These are phyloP conservation scores for Neurospora sp. DNA, from an alignment of 495 filamentous ascomycete genomes.

Conservation along the genomic window DNA sequence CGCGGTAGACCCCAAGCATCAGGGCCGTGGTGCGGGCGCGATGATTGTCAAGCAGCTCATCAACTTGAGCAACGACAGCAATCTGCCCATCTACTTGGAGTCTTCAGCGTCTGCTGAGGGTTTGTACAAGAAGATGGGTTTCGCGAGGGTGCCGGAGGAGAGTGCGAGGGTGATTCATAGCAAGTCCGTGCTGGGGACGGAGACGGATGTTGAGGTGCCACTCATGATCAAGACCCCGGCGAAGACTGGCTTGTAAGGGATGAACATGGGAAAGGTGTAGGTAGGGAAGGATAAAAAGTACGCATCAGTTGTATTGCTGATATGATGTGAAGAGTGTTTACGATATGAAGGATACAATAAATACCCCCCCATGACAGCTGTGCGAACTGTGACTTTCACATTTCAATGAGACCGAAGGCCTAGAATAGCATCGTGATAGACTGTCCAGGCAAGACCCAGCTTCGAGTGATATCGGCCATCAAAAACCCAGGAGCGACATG, in stretches of 20 bases:
- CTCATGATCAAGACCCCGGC: constrained; percentile 18
- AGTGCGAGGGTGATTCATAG: constrained; percentile 14
- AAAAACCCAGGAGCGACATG: too few relatives aligned
- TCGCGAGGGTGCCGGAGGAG: constrained; percentile 9
- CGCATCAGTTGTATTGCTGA: not conserved
- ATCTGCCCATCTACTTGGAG: constrained; percentile 24
- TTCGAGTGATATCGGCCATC: not conserved
- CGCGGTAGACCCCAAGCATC: constrained; percentile 22
- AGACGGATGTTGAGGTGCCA: constrained; percentile 15
- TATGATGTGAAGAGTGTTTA: not conserved
- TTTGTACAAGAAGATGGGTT: constrained; percentile 22
- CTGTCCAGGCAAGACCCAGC: not conserved
- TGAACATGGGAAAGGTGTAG: not conserved
- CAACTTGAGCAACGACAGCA: constrained; percentile 25
- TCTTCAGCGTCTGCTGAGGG: constrained; percentile 13
- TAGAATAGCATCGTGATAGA: not conserved
- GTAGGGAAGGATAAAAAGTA: not conserved
- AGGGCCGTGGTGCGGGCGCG: constrained; percentile 31
- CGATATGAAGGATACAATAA: not conserved
- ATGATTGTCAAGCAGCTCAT: constrained; percentile 33
- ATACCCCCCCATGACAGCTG: not conserved
- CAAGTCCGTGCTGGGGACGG: constrained; percentile 6
- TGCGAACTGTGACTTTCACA: not conserved
- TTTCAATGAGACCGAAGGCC: too few relatives aligned
- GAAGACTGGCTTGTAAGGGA: not conserved